A percentile compares a stretch with the other conserved stretches of the same genome.
Conservation (phyloP, 2,329 filamentous ascomycete species). For the Ophiostoma novo-ulmi region DNA sequence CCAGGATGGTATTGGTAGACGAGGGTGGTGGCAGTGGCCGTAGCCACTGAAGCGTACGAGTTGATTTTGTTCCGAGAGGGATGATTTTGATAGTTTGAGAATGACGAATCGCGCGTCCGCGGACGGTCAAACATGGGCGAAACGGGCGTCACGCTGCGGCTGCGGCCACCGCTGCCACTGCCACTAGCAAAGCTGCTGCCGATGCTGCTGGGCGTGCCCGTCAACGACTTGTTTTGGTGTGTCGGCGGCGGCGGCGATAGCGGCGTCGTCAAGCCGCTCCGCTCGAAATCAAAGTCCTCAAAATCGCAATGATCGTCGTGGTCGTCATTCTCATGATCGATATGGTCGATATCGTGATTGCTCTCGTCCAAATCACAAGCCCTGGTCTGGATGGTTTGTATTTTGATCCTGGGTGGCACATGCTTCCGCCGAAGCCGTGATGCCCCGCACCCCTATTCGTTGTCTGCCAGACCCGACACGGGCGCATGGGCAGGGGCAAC, state of each 20-base stretch:
- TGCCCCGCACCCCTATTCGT: conserved; percentile 27
- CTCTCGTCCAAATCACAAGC: conserved; percentile 7
- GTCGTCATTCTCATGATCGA: conserved; percentile 11
- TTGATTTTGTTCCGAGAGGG: background rate
- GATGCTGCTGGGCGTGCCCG: conserved; percentile 17
- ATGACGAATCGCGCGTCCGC: conserved; percentile 10
- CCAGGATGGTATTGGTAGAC: conserved; percentile 18
- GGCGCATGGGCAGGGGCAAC: background rate
- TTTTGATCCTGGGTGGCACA: conserved; percentile 25
- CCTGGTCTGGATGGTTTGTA: background rate
- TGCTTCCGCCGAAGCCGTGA: conserved; percentile 26
- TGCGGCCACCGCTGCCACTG: background rate
- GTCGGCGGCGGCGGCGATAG: conserved; percentile 25
- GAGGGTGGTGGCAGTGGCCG: conserved; percentile 13
- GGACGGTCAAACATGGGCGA: conserved; percentile 19
- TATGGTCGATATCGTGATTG: background rate
- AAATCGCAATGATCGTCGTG: conserved; percentile 6
- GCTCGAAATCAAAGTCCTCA: conserved; percentile 14
- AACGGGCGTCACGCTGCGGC: conserved; percentile 14
- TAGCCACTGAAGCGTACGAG: background rate
- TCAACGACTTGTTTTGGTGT: conserved; percentile 18
- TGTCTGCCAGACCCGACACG: background rate
- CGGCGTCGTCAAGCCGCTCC: conserved; percentile 19
- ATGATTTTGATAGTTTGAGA: background rate
- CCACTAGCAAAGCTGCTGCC: background rate